phyloP scores from a whole-genome alignment of 2,329 filamentous ascomycete species.

The Alternaria incomplexa region DNA sequence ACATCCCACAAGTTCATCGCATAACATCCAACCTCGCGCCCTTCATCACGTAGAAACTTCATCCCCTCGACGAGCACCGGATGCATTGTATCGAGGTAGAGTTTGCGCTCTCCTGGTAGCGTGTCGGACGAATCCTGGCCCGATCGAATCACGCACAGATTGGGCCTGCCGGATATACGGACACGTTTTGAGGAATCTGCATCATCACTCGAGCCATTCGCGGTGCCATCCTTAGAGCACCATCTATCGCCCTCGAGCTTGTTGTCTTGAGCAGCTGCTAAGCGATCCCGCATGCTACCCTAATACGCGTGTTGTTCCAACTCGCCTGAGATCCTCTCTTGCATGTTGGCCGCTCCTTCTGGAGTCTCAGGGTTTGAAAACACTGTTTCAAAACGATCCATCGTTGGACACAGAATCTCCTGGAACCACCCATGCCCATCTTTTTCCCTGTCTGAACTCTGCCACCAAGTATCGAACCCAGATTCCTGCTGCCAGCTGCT shows the following conservation, averaged over 20 bases:
- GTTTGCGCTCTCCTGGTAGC: slow-evolving; percentile 48
- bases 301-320: slow-evolving; percentile 55
- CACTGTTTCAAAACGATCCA: slow-evolving; percentile 55
- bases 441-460: slow-evolving; percentile 29
- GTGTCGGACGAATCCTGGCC: slow-evolving; percentile 56
- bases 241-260: slow-evolving; percentile 33
- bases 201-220: neutral
- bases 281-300: slow-evolving; percentile 56
- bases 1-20: slow-evolving; percentile 55
- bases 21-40: slow-evolving; percentile 53
- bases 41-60: slow-evolving; percentile 54
- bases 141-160: slow-evolving; percentile 54
- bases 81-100: slow-evolving; percentile 56
- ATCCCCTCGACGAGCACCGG: slow-evolving; percentile 53
- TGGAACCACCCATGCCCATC: slow-evolving; percentile 51
- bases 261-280: slow-evolving; percentile 50
- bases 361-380: slow-evolving; percentile 47
- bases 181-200: slow-evolving; percentile 23
- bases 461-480: slow-evolving; percentile 51
- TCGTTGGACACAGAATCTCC: slow-evolving; percentile 51
- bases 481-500: slow-evolving; percentile 42
- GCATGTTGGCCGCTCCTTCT: slow-evolving; percentile 53
- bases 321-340: slow-evolving; percentile 44
- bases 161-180: slow-evolving; percentile 47
- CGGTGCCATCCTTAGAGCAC: neutral